Conservation (phyloP, 1,284 basidiomycete genomes). For the Malassezia slooffiae region DNA sequence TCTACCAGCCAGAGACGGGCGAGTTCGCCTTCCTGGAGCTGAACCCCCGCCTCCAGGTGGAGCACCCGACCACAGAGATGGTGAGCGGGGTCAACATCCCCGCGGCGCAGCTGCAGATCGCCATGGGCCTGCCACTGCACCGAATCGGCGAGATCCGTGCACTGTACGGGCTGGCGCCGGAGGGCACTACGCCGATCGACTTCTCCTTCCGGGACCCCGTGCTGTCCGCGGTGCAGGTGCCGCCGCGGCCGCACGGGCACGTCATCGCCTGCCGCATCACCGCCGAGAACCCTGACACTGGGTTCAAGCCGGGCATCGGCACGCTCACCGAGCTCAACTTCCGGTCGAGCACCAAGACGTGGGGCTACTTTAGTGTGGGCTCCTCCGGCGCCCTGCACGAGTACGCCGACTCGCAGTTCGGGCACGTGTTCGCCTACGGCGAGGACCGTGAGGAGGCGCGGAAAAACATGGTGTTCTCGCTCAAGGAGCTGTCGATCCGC, state of each 20-base stretch:
- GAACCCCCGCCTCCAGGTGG: slow-evolving; percentile 98
- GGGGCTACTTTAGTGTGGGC: slow-evolving; percentile 97
- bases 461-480: slow-evolving; percentile 98
- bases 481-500: slow-evolving; percentile 96
- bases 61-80: slow-evolving; percentile 95
- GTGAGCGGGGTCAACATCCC: slow-evolving; percentile 96
- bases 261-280: slow-evolving; percentile 99
- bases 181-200: slow-evolving; percentile 54
- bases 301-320: slow-evolving; percentile 99
- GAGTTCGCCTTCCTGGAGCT: slow-evolving; percentile 96
- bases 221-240: slow-evolving; percentile 69
- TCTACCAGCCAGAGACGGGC: slow-evolving; percentile 88
- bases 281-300: slow-evolving; percentile 97
- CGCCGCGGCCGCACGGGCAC: slow-evolving; percentile 93
- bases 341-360: slow-evolving; percentile 75
- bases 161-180: slow-evolving; percentile 61
- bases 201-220: slow-evolving; percentile 94
- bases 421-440: slow-evolving; percentile 98
- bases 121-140: slow-evolving; percentile 96
- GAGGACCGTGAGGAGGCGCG: slow-evolving; percentile 87
- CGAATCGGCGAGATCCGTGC: slow-evolving; percentile 91
- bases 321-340: slow-evolving; percentile 97
- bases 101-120: slow-evolving; percentile 89
- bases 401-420: slow-evolving; percentile 70
- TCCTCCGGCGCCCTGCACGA: slow-evolving; percentile 94